Conservation (phyloP, 2,329 filamentous ascomycete species). For the Ascochyta koolunga region DNA sequence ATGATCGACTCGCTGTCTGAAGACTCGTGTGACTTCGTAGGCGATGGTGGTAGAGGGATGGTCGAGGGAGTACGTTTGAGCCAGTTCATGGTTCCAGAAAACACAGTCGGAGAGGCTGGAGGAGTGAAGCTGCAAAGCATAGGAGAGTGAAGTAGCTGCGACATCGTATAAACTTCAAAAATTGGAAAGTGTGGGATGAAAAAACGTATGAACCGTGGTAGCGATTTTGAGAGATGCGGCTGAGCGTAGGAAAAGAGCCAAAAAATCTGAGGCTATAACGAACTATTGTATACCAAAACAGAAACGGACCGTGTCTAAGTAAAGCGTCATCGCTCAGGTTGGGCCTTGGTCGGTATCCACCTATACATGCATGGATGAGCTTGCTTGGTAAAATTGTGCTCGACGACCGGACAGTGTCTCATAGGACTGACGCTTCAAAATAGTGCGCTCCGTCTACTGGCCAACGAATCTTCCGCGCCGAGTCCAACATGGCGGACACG, state of each 20-base stretch:
- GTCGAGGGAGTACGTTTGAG: constrained; percentile 1
- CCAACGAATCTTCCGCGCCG: background rate
- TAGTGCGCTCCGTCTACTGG: background rate
- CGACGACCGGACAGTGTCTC: background rate
- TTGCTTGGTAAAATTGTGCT: constrained; percentile 5
- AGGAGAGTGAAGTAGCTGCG: background rate
- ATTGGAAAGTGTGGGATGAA: background rate
- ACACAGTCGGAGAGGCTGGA: background rate
- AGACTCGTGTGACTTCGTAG: background rate
- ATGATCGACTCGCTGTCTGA: background rate
- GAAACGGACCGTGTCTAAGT: background rate
- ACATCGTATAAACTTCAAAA: background rate
- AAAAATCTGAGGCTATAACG: background rate
- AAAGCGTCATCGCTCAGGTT: constrained; percentile 1
- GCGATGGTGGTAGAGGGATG: constrained; percentile 2
- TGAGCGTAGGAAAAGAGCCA: background rate
- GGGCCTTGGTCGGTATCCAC: constrained; percentile 2
- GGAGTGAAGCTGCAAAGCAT: background rate
- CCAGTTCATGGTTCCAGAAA: background rate
- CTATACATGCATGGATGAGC: constrained; percentile 6
- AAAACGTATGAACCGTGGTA: background rate
- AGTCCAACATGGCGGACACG: background rate
- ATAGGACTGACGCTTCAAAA: background rate
- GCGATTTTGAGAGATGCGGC: background rate
- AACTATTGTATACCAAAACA: background rate